Conservation (phyloP, 2,329 filamentous ascomycete species). For the Diplocarpon rosae region DNA sequence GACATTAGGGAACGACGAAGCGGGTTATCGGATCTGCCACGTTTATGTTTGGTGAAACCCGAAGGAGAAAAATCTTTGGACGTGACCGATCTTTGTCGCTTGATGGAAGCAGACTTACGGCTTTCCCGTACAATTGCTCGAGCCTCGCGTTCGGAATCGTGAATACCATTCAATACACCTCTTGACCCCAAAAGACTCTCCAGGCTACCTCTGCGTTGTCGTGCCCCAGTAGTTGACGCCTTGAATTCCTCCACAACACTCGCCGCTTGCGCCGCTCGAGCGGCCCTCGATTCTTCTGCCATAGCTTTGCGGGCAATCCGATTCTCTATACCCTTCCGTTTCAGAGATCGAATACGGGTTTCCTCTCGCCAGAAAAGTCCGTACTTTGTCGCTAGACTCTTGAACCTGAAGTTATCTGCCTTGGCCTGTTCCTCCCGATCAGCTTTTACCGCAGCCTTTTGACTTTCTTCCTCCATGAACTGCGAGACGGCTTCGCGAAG, state of each 20-base stretch:
- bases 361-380: conserved; percentile 21
- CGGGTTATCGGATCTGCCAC: conserved; percentile 18
- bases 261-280: conserved; percentile 18
- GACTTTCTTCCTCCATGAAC: conserved; percentile 16
- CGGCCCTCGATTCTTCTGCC: conserved; percentile 21
- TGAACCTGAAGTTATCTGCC: conserved; percentile 21
- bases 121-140: conserved; percentile 14
- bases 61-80: conserved; percentile 11
- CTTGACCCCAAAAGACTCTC: conserved; percentile 21
- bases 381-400: conserved; percentile 24
- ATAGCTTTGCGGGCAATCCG: conserved; percentile 21
- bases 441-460: conserved; percentile 12
- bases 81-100: conserved; percentile 14
- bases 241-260: conserved; percentile 26
- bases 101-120: conserved; percentile 3
- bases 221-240: conserved; percentile 15
- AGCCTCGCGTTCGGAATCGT: conserved; percentile 14
- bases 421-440: conserved; percentile 8
- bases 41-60: conserved; percentile 15
- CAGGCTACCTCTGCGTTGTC: conserved; percentile 16
- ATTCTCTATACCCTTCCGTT: conserved; percentile 23
- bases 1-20: conserved; percentile 23
- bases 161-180: conserved; percentile 21
- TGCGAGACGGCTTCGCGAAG: conserved; percentile 12
- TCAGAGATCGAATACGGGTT: conserved; percentile 18